These are phyloP conservation scores for Solanum virginianum DNA, from an alignment of 257 asterid genomes.

Conservation along the genomic window DNA sequence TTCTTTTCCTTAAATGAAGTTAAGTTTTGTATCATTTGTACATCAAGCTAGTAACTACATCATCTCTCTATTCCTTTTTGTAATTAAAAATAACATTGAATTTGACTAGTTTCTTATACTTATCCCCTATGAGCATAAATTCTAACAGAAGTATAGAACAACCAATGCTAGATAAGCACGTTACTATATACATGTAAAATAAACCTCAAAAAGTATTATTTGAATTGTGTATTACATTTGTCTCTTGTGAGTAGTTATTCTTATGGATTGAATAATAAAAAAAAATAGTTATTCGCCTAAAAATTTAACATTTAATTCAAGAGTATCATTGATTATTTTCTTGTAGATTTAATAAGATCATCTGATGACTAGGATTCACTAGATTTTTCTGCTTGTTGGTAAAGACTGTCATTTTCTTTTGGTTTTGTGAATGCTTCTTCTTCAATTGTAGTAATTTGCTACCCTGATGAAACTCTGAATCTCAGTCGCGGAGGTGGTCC, in stretches of 20 bases:
- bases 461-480: too few species aligned
- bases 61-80: background rate
- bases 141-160: too few species aligned
- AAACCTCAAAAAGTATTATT: background rate
- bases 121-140: background rate
- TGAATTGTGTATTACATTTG: background rate
- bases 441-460: too few species aligned
- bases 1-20: background rate
- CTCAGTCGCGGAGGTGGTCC: too few species aligned
- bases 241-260: background rate
- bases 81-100: too few species aligned
- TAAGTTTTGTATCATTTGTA: background rate
- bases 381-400: background rate
- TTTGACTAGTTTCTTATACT: too few species aligned
- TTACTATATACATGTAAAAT: background rate
- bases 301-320: background rate
- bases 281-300: background rate
- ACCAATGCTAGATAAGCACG: background rate
- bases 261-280: background rate
- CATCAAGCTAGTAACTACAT: background rate
- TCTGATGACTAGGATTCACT: background rate
- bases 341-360: too few species aligned
- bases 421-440: background rate
- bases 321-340: too few species aligned
- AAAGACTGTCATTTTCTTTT: background rate